Conservation (phyloP, 306 rosid species). For the Cucumis hystrix region DNA sequence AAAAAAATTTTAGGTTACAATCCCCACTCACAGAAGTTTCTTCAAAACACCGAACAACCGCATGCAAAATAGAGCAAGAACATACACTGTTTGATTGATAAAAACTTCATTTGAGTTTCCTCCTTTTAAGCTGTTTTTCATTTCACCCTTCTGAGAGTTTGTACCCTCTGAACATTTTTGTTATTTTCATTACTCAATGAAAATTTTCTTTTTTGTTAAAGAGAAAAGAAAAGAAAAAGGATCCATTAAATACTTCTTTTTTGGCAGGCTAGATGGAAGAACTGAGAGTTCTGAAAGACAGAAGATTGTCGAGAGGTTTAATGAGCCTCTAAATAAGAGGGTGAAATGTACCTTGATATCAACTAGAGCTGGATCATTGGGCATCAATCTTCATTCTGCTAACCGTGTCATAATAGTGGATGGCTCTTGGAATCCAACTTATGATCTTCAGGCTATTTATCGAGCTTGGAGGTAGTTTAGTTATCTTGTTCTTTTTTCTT, state of each 20-base stretch:
- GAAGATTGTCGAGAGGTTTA: slow-evolving; percentile 81
- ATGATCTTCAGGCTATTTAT: slow-evolving; percentile 97
- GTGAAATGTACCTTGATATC: slow-evolving; percentile 90
- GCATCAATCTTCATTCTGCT: slow-evolving; percentile 95
- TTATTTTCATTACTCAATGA: neutral
- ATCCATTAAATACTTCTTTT: neutral
- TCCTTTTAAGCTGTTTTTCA: neutral
- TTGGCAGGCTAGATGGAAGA: slow-evolving; percentile 85
- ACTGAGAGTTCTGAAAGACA: slow-evolving; percentile 95
- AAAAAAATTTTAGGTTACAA: too few species aligned
- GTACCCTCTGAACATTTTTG: neutral
- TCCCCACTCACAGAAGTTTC: too few species aligned
- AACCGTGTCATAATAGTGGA: slow-evolving; percentile 94
- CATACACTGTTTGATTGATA: too few species aligned
- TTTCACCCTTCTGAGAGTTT: neutral
- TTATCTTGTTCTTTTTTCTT: neutral
- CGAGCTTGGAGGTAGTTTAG: slow-evolving; percentile 86
- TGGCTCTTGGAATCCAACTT: slow-evolving; percentile 99
- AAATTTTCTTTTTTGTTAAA: neutral
- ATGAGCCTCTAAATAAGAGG: slow-evolving; percentile 67
- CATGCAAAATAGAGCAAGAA: too few species aligned
- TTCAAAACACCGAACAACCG: too few species aligned
- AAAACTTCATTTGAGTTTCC: neutral
- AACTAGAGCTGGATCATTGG: slow-evolving; percentile 92
- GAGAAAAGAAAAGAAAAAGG: neutral